A percentile compares a stretch with the other conserved stretches of the same genome.
phyloP scores from a whole-genome alignment of 1,139 yeast species.

The Kodamaea ohmeri region DNA sequence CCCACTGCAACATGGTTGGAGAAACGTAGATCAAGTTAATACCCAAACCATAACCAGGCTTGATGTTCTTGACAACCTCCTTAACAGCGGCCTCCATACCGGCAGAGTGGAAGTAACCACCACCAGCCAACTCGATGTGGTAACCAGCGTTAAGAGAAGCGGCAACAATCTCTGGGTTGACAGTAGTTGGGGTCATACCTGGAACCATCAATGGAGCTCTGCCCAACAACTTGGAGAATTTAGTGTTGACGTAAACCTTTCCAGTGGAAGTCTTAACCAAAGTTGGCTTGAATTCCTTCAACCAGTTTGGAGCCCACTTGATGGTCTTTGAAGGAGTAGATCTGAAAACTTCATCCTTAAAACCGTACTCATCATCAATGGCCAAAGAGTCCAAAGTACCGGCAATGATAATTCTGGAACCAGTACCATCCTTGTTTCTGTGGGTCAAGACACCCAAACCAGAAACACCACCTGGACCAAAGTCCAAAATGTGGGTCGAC shows the following conservation, averaged over 20 bases:
- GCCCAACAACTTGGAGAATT: slow-evolving; percentile 87
- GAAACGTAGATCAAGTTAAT: slow-evolving; percentile 91
- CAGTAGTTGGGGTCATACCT: slow-evolving; percentile 99
- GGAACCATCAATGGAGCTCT: slow-evolving; percentile 97
- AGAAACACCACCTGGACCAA: slow-evolving; percentile 98
- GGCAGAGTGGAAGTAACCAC: slow-evolving; percentile 84
- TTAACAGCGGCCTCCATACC: slow-evolving; percentile 75
- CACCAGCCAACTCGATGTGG: slow-evolving; percentile 97
- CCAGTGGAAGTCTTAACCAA: slow-evolving; percentile 67
- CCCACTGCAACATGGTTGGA: slow-evolving; percentile 98
- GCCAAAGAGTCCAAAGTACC: slow-evolving; percentile 72
- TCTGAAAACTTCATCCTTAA: slow-evolving; percentile 92
- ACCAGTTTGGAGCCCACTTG: slow-evolving; percentile 89
- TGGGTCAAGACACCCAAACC: slow-evolving; percentile 96
- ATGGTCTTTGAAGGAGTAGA: slow-evolving; percentile 54
- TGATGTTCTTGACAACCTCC: slow-evolving; percentile 58
- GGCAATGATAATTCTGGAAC: slow-evolving; percentile 89
- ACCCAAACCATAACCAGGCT: slow-evolving; percentile 88
- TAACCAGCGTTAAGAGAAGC: slow-evolving; percentile 95
- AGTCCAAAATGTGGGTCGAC: slow-evolving; percentile 88
- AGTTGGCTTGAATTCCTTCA: slow-evolving; percentile 81
- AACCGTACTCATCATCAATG: slow-evolving; percentile 82
- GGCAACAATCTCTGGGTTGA: slow-evolving; percentile 88
- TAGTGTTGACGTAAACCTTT: slow-evolving; percentile 83
- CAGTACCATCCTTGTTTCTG: slow-evolving; percentile 98